Conservation (phyloP, 2,329 filamentous ascomycete genomes). For the Paraconiothyrium sp. region DNA sequence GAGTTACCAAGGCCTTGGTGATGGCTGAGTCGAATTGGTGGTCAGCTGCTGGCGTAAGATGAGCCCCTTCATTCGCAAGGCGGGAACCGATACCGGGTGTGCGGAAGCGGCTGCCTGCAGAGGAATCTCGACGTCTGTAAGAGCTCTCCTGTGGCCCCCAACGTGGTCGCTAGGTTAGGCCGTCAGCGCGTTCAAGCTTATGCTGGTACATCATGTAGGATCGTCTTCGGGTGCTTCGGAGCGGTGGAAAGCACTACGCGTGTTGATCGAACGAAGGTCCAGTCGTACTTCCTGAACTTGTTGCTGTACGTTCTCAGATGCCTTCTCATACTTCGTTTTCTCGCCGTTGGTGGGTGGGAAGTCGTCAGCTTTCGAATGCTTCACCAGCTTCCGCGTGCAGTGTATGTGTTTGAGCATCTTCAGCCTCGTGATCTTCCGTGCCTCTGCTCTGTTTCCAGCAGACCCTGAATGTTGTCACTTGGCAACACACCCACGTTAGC, state of each 20-base stretch:
- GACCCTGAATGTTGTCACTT: too few relatives aligned
- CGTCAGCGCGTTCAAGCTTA: constrained; percentile 4
- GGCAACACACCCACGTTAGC: too few relatives aligned
- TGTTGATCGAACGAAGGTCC: too few relatives aligned
- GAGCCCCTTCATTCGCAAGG: background rate
- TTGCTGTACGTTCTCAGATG: too few relatives aligned
- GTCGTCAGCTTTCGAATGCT: constrained; percentile 45
- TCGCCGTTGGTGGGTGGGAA: constrained; percentile 41
- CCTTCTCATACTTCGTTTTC: constrained; percentile 13
- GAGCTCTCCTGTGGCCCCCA: background rate
- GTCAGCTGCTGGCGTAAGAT: constrained; percentile 16
- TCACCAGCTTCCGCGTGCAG: too few relatives aligned
- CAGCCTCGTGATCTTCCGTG: too few relatives aligned
- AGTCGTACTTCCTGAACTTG: constrained; percentile 34
- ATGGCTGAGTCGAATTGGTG: constrained; percentile 14
- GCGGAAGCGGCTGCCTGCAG: constrained; percentile 15
- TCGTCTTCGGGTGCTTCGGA: background rate
- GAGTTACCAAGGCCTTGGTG: background rate
- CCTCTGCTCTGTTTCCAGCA: too few relatives aligned
- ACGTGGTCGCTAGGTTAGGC: background rate
- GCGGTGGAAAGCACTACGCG: background rate
- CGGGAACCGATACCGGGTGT: constrained; percentile 10
- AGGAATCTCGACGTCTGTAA: background rate
- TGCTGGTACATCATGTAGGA: background rate
- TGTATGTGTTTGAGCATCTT: too few relatives aligned